Evolutionary conservation across 1,139 yeast species (phyloP).

Genomic region (Zygotorulaspora mrakii): DNA sequence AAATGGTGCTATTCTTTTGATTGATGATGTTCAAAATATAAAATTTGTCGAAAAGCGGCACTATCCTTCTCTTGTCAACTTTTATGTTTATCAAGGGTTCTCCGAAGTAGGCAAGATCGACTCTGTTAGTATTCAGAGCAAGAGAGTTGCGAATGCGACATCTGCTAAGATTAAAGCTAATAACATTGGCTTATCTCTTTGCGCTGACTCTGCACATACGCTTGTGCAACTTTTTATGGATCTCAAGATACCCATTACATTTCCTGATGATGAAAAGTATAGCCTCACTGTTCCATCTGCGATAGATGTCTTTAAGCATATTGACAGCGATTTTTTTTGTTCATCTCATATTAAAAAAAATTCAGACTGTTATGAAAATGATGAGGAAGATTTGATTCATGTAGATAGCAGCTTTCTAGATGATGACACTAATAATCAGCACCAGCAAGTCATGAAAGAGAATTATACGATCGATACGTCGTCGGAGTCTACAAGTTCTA

Average conservation of each 20-base stretch:
- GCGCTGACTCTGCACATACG: conserved; percentile 84
- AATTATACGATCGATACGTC: conserved; percentile 10
- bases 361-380: conserved; percentile 2
- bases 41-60: conserved; percentile 31
- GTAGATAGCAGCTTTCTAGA: conserved; percentile 24
- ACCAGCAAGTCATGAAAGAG: conserved; percentile 3
- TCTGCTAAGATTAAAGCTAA: conserved; percentile 51
- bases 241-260: conserved; percentile 61
- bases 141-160: conserved; percentile 22
- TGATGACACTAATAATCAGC: not conserved
- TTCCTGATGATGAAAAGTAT: conserved; percentile 56
- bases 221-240: conserved; percentile 65
- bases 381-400: conserved; percentile 15
- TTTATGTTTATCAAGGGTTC: conserved; percentile 27
- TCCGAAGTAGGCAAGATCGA: conserved; percentile 27
- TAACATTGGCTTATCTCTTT: conserved; percentile 52
- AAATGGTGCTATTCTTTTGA: conserved; percentile 46
- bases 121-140: conserved; percentile 7
- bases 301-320: conserved; percentile 47
- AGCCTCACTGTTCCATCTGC: conserved; percentile 38
- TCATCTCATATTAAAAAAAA: conserved; percentile 15
- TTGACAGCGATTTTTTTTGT: conserved; percentile 41
- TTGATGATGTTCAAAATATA: conserved; percentile 51
- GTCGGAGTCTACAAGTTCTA: conserved; percentile 6
- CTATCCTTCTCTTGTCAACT: conserved; percentile 15